Evolutionary conservation across 441 rosid genomes (phyloP), one percentile per base, ranked within the genome.

Genomic region (Erodium texanum): DNA sequence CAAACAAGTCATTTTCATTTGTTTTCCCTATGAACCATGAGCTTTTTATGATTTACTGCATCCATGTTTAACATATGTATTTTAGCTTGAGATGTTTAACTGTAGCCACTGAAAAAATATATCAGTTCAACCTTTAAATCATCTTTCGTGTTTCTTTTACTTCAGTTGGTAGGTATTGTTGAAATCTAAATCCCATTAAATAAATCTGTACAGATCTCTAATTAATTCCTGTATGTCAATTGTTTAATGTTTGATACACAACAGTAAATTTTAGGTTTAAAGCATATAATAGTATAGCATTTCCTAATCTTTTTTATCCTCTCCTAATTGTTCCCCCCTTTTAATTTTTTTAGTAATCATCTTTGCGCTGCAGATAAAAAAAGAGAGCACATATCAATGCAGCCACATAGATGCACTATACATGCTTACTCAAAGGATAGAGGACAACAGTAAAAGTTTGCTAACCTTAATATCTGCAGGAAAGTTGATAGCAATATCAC

Each of bases 381-480:
- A 7, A 10, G 61, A 54, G 61, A 54, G 61, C 23, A 6, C 18
- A 20, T 18, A 54, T 16, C 7, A 23, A 18, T 54, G 7, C 20
- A 54, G 10, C 24, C 61, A 54, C 20, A 54, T 8, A 18, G 10
- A 36, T 36, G 43, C 23, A 54, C 61, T 2, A 20, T 54, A 23
- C 61, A 54, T 54, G 61, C 23, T 54, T 19, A 54, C 7, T 54
- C 20, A 43, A 2, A 3, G 24, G 12, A 70, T 14, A 3, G 36
- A 48, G 32, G 22, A 48, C 22, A 58, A 9, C 19, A 7, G 15
- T 16, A 1, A 18, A 16, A 59, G n/a, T 27, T 18, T 24, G 54
- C 38, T 27, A 20, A 90, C 98, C 97, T 89, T 93, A 71, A 90
- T 78, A 73, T 84, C 82, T 0, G 85, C 73, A 4, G 98, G 98